Evolutionary conservation across 2,329 filamentous ascomycete genomes (phyloP).

Genomic region (Pezicula neosporulosa): DNA sequence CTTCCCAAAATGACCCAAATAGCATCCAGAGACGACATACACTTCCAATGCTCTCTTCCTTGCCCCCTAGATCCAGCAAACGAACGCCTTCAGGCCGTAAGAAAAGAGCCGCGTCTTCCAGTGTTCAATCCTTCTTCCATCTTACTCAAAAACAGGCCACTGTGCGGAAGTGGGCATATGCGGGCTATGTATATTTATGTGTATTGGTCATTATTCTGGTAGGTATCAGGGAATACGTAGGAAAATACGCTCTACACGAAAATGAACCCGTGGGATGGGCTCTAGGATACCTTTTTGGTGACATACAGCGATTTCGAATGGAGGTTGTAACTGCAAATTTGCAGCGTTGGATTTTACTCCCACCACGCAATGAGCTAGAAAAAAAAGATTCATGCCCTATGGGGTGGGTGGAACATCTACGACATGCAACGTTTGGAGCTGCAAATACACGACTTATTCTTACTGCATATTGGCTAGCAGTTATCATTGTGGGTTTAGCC

Average conservation of each 20-base stretch:
- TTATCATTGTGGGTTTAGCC: slow-evolving; percentile 68
- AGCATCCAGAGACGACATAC: slow-evolving; percentile 41
- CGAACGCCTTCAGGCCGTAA: slow-evolving; percentile 60
- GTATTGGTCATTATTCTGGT: slow-evolving; percentile 64
- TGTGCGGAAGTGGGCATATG: slow-evolving; percentile 79
- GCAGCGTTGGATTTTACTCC: slow-evolving; percentile 73
- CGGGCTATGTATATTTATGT: slow-evolving; percentile 69
- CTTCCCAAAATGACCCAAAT: slow-evolving; percentile 5
- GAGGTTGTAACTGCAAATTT: slow-evolving; percentile 66
- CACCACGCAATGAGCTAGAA: slow-evolving; percentile 36
- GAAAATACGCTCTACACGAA: slow-evolving; percentile 60
- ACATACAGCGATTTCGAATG: slow-evolving; percentile 68
- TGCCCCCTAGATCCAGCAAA: slow-evolving; percentile 28
- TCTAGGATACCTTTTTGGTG: slow-evolving; percentile 82
- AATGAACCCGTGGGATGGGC: slow-evolving; percentile 91
- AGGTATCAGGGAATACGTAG: slow-evolving; percentile 69
- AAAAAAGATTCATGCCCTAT: slow-evolving; percentile 39
- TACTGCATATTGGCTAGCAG: slow-evolving; percentile 66
- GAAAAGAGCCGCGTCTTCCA: slow-evolving; percentile 62
- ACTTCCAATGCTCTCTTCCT: slow-evolving; percentile 39
- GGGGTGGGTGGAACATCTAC: slow-evolving; percentile 64
- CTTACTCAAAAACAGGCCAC: slow-evolving; percentile 77
- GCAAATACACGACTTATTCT: slow-evolving; percentile 81
- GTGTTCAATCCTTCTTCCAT: slow-evolving; percentile 70
- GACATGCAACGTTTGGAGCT: slow-evolving; percentile 62